phyloP scores from a whole-genome alignment of 306 rosid species.

The Parietaria judaica region DNA sequence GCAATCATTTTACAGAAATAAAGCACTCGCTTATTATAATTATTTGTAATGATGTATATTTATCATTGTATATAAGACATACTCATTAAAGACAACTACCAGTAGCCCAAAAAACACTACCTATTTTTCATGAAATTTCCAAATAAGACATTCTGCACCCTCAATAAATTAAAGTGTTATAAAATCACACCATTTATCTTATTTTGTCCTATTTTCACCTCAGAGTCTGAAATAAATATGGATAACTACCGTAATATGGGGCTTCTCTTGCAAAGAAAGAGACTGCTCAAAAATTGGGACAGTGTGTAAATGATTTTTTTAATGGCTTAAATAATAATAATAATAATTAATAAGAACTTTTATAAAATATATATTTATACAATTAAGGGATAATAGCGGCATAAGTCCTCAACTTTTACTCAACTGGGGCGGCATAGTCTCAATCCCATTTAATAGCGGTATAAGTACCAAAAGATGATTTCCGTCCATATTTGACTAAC shows the following conservation, averaged over 20 bases:
- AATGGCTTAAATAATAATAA: not conserved
- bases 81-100: slow-evolving; percentile 10
- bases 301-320: not conserved
- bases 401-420: too few relatives aligned
- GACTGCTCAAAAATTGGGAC: slow-evolving; percentile 1
- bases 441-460: too few relatives aligned
- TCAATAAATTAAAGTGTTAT: too few relatives aligned
- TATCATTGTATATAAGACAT: slow-evolving; percentile 7
- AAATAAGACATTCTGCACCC: not conserved
- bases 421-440: too few relatives aligned
- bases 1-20: not conserved
- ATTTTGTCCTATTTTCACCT: not conserved
- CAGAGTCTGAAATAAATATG: not conserved
- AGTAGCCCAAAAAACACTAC: not conserved
- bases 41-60: not conserved
- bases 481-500: too few relatives aligned
- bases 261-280: not conserved
- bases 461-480: too few relatives aligned
- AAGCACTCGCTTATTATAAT: not conserved
- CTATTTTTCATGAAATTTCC: not conserved
- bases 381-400: too few relatives aligned
- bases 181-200: not conserved
- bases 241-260: slow-evolving; percentile 5
- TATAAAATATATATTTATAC: too few relatives aligned
- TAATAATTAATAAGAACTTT: too few relatives aligned